Percentiles rank a stretch among this genome's conserved stretches.
Evolutionary conservation across 2,329 filamentous ascomycete species (phyloP).

Genomic region (Elsinoe perseae): DNA sequence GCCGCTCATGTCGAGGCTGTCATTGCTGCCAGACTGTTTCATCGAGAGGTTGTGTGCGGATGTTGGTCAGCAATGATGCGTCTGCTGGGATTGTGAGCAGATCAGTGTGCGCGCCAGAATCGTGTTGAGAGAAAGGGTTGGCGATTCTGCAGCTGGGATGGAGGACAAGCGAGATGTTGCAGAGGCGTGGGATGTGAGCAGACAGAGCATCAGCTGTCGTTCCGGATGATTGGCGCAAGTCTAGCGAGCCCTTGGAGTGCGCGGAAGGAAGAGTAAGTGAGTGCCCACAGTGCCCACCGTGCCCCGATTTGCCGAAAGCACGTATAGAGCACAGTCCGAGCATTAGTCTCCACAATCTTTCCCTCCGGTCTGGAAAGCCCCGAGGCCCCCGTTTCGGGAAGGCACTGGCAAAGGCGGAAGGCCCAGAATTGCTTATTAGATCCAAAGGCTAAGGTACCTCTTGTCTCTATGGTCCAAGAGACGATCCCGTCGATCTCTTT

Average conservation of each 20-base stretch:
- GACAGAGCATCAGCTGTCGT: slow-evolving; percentile 1
- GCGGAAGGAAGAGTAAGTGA: too few species aligned
- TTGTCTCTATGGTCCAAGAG: background rate
- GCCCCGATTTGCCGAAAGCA: background rate
- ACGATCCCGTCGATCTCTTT: background rate
- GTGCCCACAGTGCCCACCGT: too few species aligned
- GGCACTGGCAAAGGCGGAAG: background rate
- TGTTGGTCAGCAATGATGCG: background rate
- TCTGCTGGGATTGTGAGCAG: background rate
- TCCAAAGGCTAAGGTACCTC: background rate
- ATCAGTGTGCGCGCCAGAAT: background rate
- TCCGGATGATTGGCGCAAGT: background rate
- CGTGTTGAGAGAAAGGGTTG: background rate
- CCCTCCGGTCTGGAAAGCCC: background rate
- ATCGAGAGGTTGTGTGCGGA: background rate
- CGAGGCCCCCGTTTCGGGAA: slow-evolving; percentile 1
- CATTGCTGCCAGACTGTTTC: background rate
- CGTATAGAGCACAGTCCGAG: too few species aligned
- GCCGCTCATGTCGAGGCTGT: slow-evolving; percentile 2
- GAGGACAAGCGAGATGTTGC: background rate
- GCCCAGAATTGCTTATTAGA: background rate
- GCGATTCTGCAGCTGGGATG: background rate
- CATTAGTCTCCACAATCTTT: background rate
- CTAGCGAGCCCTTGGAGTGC: background rate
- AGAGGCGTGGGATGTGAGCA: slow-evolving; percentile 2